Base-by-base conservation (phyloP, 805 yeast species). In the Wickerhamiella bombiphila region DNA sequence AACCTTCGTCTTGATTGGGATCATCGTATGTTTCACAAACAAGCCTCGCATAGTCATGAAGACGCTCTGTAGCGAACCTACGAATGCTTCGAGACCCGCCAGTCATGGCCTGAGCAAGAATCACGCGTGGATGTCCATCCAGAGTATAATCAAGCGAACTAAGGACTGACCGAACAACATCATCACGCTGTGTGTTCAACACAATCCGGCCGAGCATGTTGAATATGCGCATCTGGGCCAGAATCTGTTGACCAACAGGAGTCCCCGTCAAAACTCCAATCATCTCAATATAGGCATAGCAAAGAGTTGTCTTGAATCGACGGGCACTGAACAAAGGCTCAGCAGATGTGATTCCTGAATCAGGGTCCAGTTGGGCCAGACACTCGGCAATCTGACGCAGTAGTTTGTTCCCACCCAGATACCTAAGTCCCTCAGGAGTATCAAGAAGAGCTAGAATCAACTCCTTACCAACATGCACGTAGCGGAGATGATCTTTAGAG, bases 321-420 rank as follows among this genome's bases (percentile, higher is more conserved):
- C 58, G 59, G 30, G 63, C 65, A 2, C 82, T 72, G 39, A 88
- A 72, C 2, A 88, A 68, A 11, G 94, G 91, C 34, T 79, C 88
- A 2, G 69, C 59, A 0, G 91, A 74, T 3, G 66, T 59, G 22
- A 82, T 69, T 0, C 93, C 93, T 52, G 85, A 76, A 53, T 64
- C 67, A 0, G 88, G 88, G 50, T 80, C 93, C 16, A 81, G 61
- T 55, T 81, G 94, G 0, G 91, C 91, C 30, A 88, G 63, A 36
- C 93, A 76, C 48, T 91, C 95, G 0, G 93, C 85, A 36, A 88
- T 66, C 53, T 88, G 97, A 1, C 94, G 80, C 25, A 88, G 56
- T 5, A 86, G 63, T 56, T 91, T 86, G 56, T 79, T 83, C 24
- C 35, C 36, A 24, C 67, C 59, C 13, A 83, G 61, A 45, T 74